Conservation (phyloP, 2,329 filamentous ascomycete genomes). For the Lecanicillium sp. region DNA sequence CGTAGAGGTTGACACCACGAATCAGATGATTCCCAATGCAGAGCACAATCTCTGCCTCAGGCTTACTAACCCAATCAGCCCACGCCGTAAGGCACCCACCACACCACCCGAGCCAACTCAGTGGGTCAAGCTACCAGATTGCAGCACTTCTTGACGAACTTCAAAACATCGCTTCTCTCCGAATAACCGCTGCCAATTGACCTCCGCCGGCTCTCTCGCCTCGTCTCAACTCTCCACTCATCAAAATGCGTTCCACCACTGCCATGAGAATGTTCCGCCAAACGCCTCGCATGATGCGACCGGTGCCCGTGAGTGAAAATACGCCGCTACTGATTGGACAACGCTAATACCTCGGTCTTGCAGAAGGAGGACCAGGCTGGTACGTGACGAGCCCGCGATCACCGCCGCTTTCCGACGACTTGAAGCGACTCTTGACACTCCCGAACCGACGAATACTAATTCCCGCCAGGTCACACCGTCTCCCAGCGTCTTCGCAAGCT, state of each 20-base stretch:
- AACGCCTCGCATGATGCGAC: conserved; percentile 60
- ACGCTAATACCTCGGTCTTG: conserved; percentile 24
- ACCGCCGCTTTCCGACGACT: conserved; percentile 9
- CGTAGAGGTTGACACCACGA: conserved; percentile 32
- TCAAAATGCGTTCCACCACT: conserved; percentile 60
- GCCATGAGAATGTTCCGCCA: conserved; percentile 62
- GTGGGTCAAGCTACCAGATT: conserved; percentile 29
- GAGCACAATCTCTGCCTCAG: conserved; percentile 34
- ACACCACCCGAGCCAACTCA: conserved; percentile 19
- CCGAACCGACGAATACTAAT: conserved; percentile 15
- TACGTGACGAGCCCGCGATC: conserved; percentile 38
- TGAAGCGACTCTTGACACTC: conserved; percentile 11
- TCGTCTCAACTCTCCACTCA: conserved; percentile 23
- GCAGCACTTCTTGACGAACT: conserved; percentile 30
- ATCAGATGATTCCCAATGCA: conserved; percentile 36
- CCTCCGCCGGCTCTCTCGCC: conserved; percentile 21
- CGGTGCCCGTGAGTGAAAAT: conserved; percentile 59
- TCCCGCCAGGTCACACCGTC: conserved; percentile 75
- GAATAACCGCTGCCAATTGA: conserved; percentile 14
- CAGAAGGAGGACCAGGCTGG: conserved; percentile 63
- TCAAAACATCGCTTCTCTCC: conserved; percentile 13
- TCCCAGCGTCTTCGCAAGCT: conserved; percentile 89
- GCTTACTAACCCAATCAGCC: conserved; percentile 23
- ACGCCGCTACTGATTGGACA: conserved; percentile 15
- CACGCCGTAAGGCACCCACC: conserved; percentile 31